Conservation (phyloP, 179 eudicot species). For the Camellia oleifera region DNA sequence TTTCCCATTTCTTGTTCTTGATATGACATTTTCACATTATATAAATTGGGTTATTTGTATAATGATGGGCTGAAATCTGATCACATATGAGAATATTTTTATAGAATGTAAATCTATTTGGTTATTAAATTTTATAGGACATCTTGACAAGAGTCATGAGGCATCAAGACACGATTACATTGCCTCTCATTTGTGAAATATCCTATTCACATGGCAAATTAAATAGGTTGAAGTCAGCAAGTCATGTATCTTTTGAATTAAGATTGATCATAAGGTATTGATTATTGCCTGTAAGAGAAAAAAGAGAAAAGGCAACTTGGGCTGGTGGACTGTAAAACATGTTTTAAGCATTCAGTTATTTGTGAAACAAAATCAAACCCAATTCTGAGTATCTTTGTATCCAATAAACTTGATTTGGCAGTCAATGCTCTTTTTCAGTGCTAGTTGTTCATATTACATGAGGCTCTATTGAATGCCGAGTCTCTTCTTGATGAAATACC, state of each 20-base stretch:
- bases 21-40: not conserved
- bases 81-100: not conserved
- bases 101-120: not conserved
- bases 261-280: not conserved
- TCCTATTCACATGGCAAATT: not conserved
- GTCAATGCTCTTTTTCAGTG: not conserved
- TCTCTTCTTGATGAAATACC: too few relatives aligned
- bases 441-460: too few relatives aligned
- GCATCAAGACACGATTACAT: not conserved
- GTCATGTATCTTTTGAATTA: not conserved
- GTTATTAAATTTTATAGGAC: not conserved
- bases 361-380: too few relatives aligned
- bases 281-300: too few relatives aligned
- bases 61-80: not conserved
- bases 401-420: not conserved
- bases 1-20: not conserved
- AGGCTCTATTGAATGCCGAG: too few relatives aligned
- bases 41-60: not conserved
- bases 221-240: not conserved
- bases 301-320: too few relatives aligned
- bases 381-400: not conserved
- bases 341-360: too few relatives aligned
- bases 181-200: not conserved
- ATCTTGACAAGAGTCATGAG: not conserved
- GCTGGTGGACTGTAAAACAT: too few relatives aligned